Evolutionary conservation across 1,284 basidiomycete genomes (phyloP).

Genomic region (Baeospora myosura): DNA sequence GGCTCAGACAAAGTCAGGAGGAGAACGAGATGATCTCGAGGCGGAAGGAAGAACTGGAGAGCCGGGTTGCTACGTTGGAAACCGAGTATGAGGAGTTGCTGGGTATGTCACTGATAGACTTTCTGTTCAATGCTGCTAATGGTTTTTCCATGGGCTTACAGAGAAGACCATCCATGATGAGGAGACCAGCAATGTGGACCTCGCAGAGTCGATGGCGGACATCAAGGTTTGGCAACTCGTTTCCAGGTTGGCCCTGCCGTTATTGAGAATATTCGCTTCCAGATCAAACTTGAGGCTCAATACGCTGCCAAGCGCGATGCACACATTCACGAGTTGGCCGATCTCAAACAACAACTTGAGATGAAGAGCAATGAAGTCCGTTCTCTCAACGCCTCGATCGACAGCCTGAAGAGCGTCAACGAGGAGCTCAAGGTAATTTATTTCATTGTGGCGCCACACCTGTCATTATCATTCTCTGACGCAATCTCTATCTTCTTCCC

Average conservation of each 20-base stretch:
- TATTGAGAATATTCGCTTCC: constrained; percentile 14
- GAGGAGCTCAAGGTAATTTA: constrained; percentile 88
- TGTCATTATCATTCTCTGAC: not conserved
- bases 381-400: constrained; percentile 79
- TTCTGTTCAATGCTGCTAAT: constrained; percentile 11
- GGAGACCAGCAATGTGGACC: constrained; percentile 72
- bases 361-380: constrained; percentile 82
- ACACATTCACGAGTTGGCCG: constrained; percentile 78
- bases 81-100: constrained; percentile 94
- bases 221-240: constrained; percentile 63
- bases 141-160: constrained; percentile 25
- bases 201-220: constrained; percentile 78
- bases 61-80: constrained; percentile 75
- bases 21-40: constrained; percentile 84
- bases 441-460: too few relatives aligned
- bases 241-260: constrained; percentile 8
- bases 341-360: constrained; percentile 90
- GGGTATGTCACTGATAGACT: constrained; percentile 37
- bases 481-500: not conserved
- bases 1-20: constrained; percentile 84
- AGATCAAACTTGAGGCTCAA: constrained; percentile 92
- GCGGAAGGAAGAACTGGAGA: constrained; percentile 84
- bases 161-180: constrained; percentile 84
- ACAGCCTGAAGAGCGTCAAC: constrained; percentile 92
- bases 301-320: constrained; percentile 90